Evolutionary conservation across 1,284 basidiomycete species (phyloP).

Genomic region (Anthracocystis walkeri): DNA sequence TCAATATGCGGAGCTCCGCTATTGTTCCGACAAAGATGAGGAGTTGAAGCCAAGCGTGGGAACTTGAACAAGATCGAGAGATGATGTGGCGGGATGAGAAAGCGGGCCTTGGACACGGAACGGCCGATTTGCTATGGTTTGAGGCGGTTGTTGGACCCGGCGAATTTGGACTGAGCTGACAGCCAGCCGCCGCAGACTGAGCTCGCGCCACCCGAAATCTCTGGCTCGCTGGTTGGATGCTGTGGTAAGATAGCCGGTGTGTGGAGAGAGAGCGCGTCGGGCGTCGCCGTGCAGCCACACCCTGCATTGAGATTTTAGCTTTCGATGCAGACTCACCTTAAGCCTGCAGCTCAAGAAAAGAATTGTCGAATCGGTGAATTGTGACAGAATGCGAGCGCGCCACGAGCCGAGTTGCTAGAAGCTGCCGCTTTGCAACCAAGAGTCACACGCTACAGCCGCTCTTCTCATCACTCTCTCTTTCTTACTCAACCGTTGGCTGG

Average conservation of each 20-base stretch:
- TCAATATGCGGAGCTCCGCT: too few species aligned
- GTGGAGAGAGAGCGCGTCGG: background rate
- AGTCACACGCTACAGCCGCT: background rate
- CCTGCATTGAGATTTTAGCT: slow-evolving; percentile 11
- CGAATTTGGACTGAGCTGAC: slow-evolving; percentile 2
- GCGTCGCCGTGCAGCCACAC: slow-evolving; percentile 1
- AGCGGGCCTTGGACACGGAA: too few species aligned
- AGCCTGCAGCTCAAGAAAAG: background rate
- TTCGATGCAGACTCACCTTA: background rate
- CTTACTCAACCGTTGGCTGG: background rate
- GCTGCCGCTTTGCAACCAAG: too few species aligned
- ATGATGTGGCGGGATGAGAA: too few species aligned
- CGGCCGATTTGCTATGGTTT: too few species aligned
- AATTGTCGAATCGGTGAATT: too few species aligned
- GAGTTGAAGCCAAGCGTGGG: background rate
- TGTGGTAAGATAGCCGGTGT: slow-evolving; percentile 2
- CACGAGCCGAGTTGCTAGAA: too few species aligned
- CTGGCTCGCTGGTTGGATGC: background rate
- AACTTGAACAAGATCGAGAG: background rate
- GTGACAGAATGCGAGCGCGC: too few species aligned
- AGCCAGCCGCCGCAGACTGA: background rate
- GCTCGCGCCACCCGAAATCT: slow-evolving; percentile 4
- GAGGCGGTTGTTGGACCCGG: background rate
- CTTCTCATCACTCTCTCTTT: too few species aligned
- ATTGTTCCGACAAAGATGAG: too few species aligned